These are phyloP conservation scores for Exobasidium cylindrosporum DNA, from an alignment of 1,284 basidiomycete species.

Conservation along the genomic window DNA sequence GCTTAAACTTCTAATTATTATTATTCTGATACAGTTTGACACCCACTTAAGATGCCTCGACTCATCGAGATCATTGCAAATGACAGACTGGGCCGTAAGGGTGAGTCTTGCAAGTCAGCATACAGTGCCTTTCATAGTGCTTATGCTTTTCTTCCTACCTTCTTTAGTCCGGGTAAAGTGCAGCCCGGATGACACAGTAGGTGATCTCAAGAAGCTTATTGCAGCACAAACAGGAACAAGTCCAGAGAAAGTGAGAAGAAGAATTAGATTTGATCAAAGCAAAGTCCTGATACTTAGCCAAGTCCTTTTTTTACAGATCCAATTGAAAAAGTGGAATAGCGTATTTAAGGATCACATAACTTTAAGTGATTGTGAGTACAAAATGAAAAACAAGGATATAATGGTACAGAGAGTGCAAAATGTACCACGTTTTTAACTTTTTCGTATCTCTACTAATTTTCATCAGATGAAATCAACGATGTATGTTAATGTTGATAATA, in stretches of 20 bases:
- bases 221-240: conserved; percentile 93
- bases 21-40: not conserved
- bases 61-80: conserved; percentile 85
- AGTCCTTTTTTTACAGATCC: conserved; percentile 65
- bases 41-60: conserved; percentile 27
- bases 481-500: not conserved
- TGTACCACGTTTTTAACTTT: no score
- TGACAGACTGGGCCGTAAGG: conserved; percentile 93
- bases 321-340: conserved; percentile 84
- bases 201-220: conserved; percentile 93
- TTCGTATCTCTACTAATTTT: not conserved
- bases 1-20: no score
- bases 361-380: conserved; percentile 77
- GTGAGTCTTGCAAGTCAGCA: conserved; percentile 57
- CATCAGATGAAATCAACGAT: conserved; percentile 10
- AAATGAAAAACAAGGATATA: not conserved
- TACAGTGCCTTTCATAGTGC: not conserved
- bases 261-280: not conserved
- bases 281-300: not conserved
- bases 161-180: conserved; percentile 51
- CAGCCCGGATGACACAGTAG: conserved; percentile 84
- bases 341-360: conserved; percentile 68
- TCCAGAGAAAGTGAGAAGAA: conserved; percentile 53
- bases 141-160: not conserved
- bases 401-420: not conserved